These are phyloP conservation scores for Maudiozyma serrabonitensis DNA, from an alignment of 805 yeast genomes.

Conservation along the genomic window DNA sequence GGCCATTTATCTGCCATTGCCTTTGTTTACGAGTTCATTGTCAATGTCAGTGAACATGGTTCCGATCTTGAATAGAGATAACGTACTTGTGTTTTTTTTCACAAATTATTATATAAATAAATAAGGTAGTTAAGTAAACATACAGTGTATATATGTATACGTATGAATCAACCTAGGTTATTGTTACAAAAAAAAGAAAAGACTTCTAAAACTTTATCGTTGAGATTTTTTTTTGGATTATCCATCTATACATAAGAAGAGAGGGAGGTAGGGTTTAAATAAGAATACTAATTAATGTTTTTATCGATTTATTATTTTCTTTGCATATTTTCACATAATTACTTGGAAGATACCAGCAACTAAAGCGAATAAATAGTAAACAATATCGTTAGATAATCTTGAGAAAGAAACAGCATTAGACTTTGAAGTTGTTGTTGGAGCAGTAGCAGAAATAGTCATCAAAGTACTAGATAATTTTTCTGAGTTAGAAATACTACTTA, in stretches of 20 bases:
- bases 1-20: constrained; percentile 54
- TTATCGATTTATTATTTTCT: too few relatives aligned
- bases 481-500: constrained; percentile 27
- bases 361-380: constrained; percentile 21
- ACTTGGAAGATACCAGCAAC: constrained; percentile 18
- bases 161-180: too few relatives aligned
- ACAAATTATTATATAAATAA: not conserved
- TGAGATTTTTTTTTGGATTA: too few relatives aligned
- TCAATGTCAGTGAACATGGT: constrained; percentile 23
- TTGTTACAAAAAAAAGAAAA: too few relatives aligned
- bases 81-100: not conserved
- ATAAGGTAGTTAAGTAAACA: not conserved
- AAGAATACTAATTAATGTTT: too few relatives aligned
- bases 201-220: too few relatives aligned
- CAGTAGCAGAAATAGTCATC: constrained; percentile 31
- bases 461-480: constrained; percentile 25
- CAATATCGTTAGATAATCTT: constrained; percentile 11
- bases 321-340: constrained; percentile 10
- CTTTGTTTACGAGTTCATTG: constrained; percentile 42
- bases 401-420: constrained; percentile 17
- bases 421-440: constrained; percentile 24
- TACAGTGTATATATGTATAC: too few relatives aligned
- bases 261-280: too few relatives aligned
- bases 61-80: not conserved
- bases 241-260: too few relatives aligned